Base-by-base conservation (phyloP, 306 rosid genomes). In the Prunus mira region DNA sequence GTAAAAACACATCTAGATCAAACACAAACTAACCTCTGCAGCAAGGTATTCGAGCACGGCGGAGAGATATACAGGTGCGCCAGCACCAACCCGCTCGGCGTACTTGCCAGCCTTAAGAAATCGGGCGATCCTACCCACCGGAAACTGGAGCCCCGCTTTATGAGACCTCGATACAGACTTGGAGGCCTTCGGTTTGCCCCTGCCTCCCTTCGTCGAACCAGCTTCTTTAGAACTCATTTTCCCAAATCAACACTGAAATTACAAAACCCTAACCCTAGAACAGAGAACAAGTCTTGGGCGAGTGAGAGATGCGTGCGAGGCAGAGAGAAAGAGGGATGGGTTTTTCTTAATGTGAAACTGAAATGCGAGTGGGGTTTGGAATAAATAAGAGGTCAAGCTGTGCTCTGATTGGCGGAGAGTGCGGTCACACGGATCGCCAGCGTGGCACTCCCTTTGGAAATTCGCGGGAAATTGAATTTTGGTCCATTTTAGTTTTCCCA, bases 11-110 rank as follows among this genome's bases (percentile, higher is more conserved):
- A 63, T 1, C 4, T 1, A 2, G 4, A 6, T 5, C 41, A 67
- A 28, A 2, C 13, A 1, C 0, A 20, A 72, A 67, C 82, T 13
- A 61, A 91, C 98, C 97, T 92, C 96, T 6, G 97, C 97, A 1
- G 97, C 96, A 3, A 92, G 96, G 71, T 92, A 93, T 60, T 93
- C 98, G 0, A 93, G 98, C 2, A 93, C 98, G 1, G 98, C 97
- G 6, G 98, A 86, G 5, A 93, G 97, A 12, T 93, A 93, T 0
- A 93, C 98, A 0, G 98, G 98, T 67, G 98, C 97, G 3, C 98
- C 98, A 0, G 97, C 98, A 38, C 98, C 98, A 2, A 93, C 98
- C 47, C 98, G 95, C 47, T 93, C 97, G 5, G 98, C 98, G 30
- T 93, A 93, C 76, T 93, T 91, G 2, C 98, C 98, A 1, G 95